These are phyloP conservation scores for Suhomyces prunicola DNA, from an alignment of 805 yeast genomes.

Conservation along the genomic window DNA sequence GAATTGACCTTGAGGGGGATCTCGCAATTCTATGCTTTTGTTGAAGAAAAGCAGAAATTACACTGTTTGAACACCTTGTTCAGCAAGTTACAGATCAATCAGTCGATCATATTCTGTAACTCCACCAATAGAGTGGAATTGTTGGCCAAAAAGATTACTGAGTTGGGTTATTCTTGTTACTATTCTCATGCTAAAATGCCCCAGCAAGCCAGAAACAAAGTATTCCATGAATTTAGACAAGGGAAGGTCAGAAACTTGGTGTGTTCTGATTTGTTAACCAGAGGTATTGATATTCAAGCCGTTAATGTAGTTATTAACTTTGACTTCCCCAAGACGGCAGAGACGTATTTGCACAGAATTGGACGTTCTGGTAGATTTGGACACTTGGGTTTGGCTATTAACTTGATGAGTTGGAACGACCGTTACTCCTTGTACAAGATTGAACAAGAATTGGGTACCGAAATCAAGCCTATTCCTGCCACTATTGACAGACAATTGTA, in stretches of 20 bases:
- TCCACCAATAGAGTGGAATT: slow-evolving; percentile 95
- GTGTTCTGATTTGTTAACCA: slow-evolving; percentile 91
- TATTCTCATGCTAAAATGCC: slow-evolving; percentile 98
- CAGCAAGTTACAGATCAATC: slow-evolving; percentile 91
- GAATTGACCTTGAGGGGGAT: slow-evolving; percentile 95
- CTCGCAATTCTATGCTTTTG: slow-evolving; percentile 97
- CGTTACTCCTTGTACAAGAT: slow-evolving; percentile 89
- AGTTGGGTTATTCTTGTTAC: slow-evolving; percentile 93
- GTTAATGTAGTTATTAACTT: slow-evolving; percentile 97
- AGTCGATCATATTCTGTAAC: slow-evolving; percentile 94
- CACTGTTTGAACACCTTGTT: slow-evolving; percentile 95
- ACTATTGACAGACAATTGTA: slow-evolving; percentile 84
- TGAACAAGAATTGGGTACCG: slow-evolving; percentile 96
- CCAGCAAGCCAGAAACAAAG: slow-evolving; percentile 94
- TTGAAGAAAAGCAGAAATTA: slow-evolving; percentile 92
- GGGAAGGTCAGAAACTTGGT: slow-evolving; percentile 97
- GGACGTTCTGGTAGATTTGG: slow-evolving; percentile 99
- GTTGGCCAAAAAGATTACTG: slow-evolving; percentile 93
- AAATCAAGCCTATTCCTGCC: slow-evolving; percentile 95
- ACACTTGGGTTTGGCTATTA: slow-evolving; percentile 95
- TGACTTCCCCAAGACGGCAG: slow-evolving; percentile 98
- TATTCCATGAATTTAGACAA: slow-evolving; percentile 97
- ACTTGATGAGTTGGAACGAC: slow-evolving; percentile 95
- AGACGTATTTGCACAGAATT: slow-evolving; percentile 95
- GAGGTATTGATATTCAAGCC: slow-evolving; percentile 99